Conservation (phyloP, 2,329 filamentous ascomycete genomes). For the Colletotrichum theobromicola region DNA sequence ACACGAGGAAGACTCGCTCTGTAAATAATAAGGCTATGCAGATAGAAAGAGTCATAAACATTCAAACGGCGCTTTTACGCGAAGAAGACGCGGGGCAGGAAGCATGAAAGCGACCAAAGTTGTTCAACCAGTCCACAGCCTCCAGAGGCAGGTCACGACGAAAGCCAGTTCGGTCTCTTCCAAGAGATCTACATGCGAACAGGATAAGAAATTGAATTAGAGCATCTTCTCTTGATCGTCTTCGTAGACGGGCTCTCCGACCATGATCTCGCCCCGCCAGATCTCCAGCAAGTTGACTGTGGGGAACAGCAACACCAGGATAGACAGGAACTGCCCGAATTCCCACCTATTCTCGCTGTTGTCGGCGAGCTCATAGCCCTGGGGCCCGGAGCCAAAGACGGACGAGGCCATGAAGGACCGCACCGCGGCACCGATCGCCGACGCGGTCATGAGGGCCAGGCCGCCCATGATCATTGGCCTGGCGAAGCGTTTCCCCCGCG, state of each 20-base stretch:
- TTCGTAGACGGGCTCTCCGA: conserved; percentile 22
- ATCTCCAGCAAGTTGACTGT: conserved; percentile 66
- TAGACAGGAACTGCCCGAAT: conserved; percentile 66
- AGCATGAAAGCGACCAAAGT: fast-evolving
- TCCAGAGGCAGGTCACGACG: background rate
- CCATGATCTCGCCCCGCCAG: conserved; percentile 51
- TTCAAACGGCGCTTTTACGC: background rate
- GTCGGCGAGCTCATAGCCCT: conserved; percentile 53
- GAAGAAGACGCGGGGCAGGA: background rate
- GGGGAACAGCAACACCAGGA: conserved; percentile 65
- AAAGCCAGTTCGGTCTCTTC: background rate
- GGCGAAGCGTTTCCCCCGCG: conserved; percentile 57
- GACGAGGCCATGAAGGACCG: conserved; percentile 63
- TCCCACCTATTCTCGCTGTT: conserved; percentile 62
- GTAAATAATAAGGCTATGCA: background rate
- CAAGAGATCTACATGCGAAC: background rate
- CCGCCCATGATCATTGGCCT: conserved; percentile 58
- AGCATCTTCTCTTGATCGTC: background rate
- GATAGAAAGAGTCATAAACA: background rate
- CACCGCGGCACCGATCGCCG: conserved; percentile 63
- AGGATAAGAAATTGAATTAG: background rate
- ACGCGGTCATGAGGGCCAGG: conserved; percentile 58
- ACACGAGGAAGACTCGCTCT: no score
- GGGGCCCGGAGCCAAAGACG: conserved; percentile 58
- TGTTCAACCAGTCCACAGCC: background rate